Evolutionary conservation across 108 stramenopile genomes (phyloP).

Genomic region (Discostella pseudostelligera): DNA sequence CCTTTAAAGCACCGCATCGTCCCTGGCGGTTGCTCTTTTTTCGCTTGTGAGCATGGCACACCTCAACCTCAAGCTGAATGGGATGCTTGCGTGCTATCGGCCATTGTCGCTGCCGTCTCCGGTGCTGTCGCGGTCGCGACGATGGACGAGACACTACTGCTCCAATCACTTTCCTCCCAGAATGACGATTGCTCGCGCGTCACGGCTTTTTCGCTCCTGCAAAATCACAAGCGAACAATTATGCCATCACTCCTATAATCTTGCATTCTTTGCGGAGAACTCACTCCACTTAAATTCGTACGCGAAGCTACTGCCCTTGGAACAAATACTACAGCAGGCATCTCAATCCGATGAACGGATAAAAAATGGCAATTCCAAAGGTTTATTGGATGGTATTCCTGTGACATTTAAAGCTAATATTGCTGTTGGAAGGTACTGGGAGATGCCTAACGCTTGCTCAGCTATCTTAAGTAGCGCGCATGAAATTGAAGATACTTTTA

Average conservation of each 20-base stretch:
- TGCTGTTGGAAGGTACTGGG: constrained; percentile 63
- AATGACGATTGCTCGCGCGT: constrained; percentile 34
- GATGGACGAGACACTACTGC: neutral
- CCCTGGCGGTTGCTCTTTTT: no score
- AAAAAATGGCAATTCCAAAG: constrained; percentile 30
- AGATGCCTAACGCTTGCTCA: constrained; percentile 78
- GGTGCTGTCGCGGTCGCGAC: neutral
- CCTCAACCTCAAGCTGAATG: no score
- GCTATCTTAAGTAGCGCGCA: constrained; percentile 54
- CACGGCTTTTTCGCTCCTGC: constrained; percentile 11
- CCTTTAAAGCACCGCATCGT: no score
- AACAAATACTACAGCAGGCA: constrained; percentile 53
- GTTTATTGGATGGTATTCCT: constrained; percentile 85
- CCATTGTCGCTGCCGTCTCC: neutral
- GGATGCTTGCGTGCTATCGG: no score
- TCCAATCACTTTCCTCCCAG: constrained; percentile 10
- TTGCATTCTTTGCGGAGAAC: constrained; percentile 41
- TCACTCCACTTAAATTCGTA: constrained; percentile 56
- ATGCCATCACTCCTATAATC: constrained; percentile 32
- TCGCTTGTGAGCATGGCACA: no score
- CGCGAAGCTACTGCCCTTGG: constrained; percentile 31
- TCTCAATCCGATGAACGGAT: constrained; percentile 55
- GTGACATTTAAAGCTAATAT: constrained; percentile 95
- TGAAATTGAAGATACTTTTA: neutral
- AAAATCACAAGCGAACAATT: constrained; percentile 29